Conservation (phyloP, 441 rosid species). For the Populus trichocarpa region DNA sequence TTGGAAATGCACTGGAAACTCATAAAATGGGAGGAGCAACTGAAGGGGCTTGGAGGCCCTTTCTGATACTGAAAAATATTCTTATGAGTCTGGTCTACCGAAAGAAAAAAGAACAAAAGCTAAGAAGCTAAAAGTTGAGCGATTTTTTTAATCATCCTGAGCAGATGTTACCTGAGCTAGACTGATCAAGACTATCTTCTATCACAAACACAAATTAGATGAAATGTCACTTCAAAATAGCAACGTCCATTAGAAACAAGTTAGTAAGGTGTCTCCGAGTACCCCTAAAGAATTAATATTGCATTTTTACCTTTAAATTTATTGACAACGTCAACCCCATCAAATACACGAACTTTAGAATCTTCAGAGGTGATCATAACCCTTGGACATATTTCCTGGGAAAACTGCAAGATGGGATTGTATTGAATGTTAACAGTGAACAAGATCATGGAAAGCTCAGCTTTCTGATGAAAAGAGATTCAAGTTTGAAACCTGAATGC, state of each 20-base stretch:
- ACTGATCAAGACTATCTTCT: background rate
- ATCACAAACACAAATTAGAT: background rate
- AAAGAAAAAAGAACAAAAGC: background rate
- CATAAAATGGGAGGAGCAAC: background rate
- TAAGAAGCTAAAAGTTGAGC: background rate
- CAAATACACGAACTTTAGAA: slow-evolving; percentile 58
- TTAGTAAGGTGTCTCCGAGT: background rate
- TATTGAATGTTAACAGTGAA: slow-evolving; percentile 17
- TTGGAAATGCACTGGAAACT: background rate
- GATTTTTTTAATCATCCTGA: background rate
- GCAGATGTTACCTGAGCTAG: background rate
- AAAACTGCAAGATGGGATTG: slow-evolving; percentile 43
- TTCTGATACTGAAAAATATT: background rate
- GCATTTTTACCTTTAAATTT: slow-evolving; percentile 64
- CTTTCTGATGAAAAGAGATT: slow-evolving; percentile 4
- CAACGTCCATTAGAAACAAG: background rate
- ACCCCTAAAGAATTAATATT: background rate
- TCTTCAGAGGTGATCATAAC: slow-evolving; percentile 76
- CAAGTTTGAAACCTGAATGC: slow-evolving; percentile 51
- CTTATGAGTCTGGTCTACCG: background rate
- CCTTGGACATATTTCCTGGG: slow-evolving; percentile 46
- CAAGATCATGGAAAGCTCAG: background rate
- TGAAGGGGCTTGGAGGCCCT: background rate
- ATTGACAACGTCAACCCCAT: slow-evolving; percentile 45
- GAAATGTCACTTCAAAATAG: background rate